Base-by-base conservation (phyloP, 306 rosid species). In the Lathyrus tuberosus region DNA sequence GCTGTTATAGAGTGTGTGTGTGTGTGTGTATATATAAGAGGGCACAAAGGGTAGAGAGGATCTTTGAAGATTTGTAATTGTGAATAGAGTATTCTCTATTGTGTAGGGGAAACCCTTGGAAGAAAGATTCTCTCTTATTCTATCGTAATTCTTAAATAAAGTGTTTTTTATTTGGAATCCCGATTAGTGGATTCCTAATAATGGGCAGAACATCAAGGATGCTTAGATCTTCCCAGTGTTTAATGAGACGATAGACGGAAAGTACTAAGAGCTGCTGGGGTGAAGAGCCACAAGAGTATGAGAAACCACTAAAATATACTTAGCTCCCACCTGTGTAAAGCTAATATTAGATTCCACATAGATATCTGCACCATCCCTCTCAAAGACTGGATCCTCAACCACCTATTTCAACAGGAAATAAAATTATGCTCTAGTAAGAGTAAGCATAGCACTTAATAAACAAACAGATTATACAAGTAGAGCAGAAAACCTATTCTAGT, bases 341-440 rank as follows among this genome's bases (percentile, higher is more conserved):
- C 96, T 88, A 78, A 94, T 89, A 70, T 84, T 91, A 65, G 96
- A 86, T 46, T 94, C 92, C 71, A 94, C 96, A 62, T 88, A 91
- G 37, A 94, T 79, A 82, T 94, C 92, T 62, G 91, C 95, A 46
- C 99, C 97, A 38, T 94, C 97, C 74, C 97, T 82, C 77, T 68
- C 42, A 76, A 94, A 94, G 61, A 87, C 80, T 54, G 83, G 86
- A 87, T 91, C 96, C 81, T 91, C 82, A 61, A 76, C 84, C 78
- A 94, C 97, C 99, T 94, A 87, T 68, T 76, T 63, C 56, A 52
- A 79, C 82, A 61, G 71, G 61, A 62, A 37, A 9, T 63, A 56
- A 17, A 30, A 68, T 20, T 47, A 58, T 71, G 67, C 60, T 82
- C 75, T 78, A 73, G 65, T 56, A 22, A 68, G 49, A 46, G 15